Base-by-base conservation (phyloP, 345 rosid species). In the Theobroma cacao region DNA sequence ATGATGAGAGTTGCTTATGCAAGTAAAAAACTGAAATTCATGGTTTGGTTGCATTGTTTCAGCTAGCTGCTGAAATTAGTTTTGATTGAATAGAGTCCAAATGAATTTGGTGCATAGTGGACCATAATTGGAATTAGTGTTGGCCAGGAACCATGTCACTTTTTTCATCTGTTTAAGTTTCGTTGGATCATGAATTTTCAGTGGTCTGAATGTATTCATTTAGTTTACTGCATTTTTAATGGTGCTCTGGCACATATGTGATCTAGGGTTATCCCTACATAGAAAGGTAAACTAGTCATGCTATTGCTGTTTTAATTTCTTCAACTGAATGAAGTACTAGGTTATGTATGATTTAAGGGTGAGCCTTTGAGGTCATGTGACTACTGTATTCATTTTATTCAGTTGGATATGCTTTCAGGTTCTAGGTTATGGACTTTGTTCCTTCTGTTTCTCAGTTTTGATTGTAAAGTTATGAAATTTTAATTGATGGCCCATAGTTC, bases 401-500 rank as follows among this genome's bases (percentile, higher is more conserved):
- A 2, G 74, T 70, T 43, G 36, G 38, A 47, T 30, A 50, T 47
- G 74, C 59, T 30, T 28, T 70, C 38, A 70, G 38, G 28, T 48
- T 45, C 41, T 15, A 47, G 24, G 41, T 47, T 45, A 30, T 70
- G 2, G 26, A 28, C 30, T 48, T 70, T 28, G 22, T 15, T 14
- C 55, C 13, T 68, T 68, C n/a, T 68, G 13, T 45, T 70, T 70
- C 3, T 50, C 55, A 72, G 22, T 55, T 72, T 72, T 34, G 30
- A 28, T 50, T 20, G 28, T 15, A 17, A 70, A 66, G n/a, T 12
- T 41, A 11, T 67, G 24, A 67, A 40, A 40, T n/a, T 66, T 38
- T 22, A 18, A 36, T 22, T 0, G 69, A 34, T 63, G 26, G 45
- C 22, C 52, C 0, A 67, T 4, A 12, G 24, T 48, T 48, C 7